A percentile compares a stretch with the other conserved stretches of the same genome.
Conservation (phyloP, 176 grass and related monocot genomes). For the Luzula sylvatica region DNA sequence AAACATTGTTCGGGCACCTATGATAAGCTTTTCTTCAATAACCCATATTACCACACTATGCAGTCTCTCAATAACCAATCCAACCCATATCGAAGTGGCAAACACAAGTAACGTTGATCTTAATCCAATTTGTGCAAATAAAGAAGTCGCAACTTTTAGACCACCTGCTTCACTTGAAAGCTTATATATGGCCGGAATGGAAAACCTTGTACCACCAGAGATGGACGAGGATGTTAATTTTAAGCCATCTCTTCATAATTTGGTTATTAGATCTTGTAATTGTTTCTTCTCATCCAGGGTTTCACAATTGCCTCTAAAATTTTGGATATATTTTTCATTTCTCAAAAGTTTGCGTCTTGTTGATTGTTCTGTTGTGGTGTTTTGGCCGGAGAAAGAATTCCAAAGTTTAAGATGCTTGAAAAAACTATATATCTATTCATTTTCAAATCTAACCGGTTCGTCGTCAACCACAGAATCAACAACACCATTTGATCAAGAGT, state of each 20-base stretch:
- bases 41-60: too few species aligned
- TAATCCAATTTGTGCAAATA: too few species aligned
- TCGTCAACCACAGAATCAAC: not conserved
- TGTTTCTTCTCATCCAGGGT: not conserved
- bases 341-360: constrained; percentile 4
- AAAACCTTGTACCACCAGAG: not conserved
- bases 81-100: too few species aligned
- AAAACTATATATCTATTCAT: not conserved
- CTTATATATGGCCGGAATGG: not conserved
- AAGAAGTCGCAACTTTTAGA: too few species aligned
- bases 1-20: not conserved
- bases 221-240: not conserved
- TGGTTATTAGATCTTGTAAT: not conserved
- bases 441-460: not conserved
- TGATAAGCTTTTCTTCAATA: not conserved
- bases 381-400: not conserved
- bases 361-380: not conserved
- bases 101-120: too few species aligned
- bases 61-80: too few species aligned
- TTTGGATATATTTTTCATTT: not conserved
- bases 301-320: not conserved
- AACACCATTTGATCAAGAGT: not conserved
- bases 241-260: not conserved
- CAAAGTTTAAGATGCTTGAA: not conserved
- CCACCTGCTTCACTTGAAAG: not conserved